Evolutionary conservation across 2,329 filamentous ascomycete species (phyloP).

Genomic region (Sarocladium kiliense): DNA sequence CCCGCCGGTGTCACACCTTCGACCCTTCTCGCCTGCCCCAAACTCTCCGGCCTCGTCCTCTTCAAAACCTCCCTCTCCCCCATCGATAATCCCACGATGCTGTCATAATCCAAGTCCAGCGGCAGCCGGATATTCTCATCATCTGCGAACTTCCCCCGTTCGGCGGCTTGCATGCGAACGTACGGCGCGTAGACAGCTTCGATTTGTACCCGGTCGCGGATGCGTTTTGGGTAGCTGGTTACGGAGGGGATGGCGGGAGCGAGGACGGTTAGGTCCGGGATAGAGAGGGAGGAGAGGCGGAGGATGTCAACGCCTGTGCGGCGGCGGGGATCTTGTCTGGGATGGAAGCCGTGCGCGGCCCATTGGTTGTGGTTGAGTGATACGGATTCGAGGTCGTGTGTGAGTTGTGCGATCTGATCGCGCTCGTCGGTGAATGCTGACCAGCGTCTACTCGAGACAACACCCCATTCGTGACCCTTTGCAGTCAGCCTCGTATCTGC

Average conservation of each 20-base stretch:
- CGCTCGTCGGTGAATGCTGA: conserved; percentile 58
- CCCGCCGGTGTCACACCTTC: conserved; percentile 70
- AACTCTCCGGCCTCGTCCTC: conserved; percentile 69
- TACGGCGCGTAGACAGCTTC: conserved; percentile 87
- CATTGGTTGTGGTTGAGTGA: conserved; percentile 59
- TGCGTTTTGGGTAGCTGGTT: conserved; percentile 45
- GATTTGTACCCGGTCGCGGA: conserved; percentile 68
- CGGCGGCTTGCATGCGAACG: conserved; percentile 64
- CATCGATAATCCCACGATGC: conserved; percentile 67
- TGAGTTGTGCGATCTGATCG: conserved; percentile 62
- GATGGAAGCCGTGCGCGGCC: conserved; percentile 63
- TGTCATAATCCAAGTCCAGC: conserved; percentile 67
- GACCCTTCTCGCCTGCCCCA: conserved; percentile 82
- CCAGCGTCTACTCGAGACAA: conserved; percentile 80
- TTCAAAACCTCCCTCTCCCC: conserved; percentile 72
- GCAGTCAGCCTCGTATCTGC: conserved; percentile 82
- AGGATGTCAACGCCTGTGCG: conserved; percentile 78
- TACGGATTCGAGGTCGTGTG: conserved; percentile 51
- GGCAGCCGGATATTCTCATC: conserved; percentile 76
- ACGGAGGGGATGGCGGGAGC: conserved; percentile 52
- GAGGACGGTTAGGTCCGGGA: conserved; percentile 44
- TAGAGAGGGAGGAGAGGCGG: conserved; percentile 45
- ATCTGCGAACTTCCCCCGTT: conserved; percentile 61
- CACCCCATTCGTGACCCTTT: conserved; percentile 69
- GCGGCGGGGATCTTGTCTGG: conserved; percentile 59